These are phyloP conservation scores for Boletellus ananas DNA, from an alignment of 768 basidiomycete species.

Conservation along the genomic window DNA sequence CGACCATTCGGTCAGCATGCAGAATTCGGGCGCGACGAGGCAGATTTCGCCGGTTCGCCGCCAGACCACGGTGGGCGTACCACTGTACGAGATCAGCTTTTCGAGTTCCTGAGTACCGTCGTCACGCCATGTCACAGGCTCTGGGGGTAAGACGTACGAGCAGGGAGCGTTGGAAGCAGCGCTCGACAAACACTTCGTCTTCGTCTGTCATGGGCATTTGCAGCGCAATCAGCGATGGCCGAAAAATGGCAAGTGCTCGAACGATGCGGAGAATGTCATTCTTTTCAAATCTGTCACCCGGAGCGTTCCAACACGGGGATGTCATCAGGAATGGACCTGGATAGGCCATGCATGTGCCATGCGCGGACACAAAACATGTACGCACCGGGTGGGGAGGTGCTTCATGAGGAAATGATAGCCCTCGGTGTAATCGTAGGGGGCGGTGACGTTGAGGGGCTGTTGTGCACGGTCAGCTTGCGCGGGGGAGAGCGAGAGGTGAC, in stretches of 20 bases:
- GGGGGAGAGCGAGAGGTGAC: conserved; percentile 20
- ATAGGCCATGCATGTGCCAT: conserved; percentile 40
- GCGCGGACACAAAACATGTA: conserved; percentile 34
- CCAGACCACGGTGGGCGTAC: conserved; percentile 97
- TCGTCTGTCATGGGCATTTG: conserved; percentile 97
- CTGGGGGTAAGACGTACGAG: conserved; percentile 49
- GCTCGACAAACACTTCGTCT: conserved; percentile 95
- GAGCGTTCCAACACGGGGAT: conserved; percentile 33
- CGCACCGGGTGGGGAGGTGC: conserved; percentile 79
- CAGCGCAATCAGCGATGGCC: conserved; percentile 94
- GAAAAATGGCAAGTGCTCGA: conserved; percentile 88
- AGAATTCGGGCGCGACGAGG: conserved; percentile 94
- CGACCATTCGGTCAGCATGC: conserved; percentile 88
- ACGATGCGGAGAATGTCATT: conserved; percentile 93
- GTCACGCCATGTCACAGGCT: background rate
- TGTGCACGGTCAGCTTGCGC: conserved; percentile 48
- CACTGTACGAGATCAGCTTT: conserved; percentile 94
- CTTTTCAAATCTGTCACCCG: conserved; percentile 78
- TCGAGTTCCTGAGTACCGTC: conserved; percentile 73
- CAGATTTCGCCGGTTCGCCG: conserved; percentile 97
- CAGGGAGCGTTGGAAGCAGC: conserved; percentile 90
- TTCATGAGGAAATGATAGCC: conserved; percentile 97
- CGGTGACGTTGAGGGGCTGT: conserved; percentile 56
- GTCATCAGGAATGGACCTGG: conserved; percentile 32
- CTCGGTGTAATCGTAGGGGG: conserved; percentile 92